Base-by-base conservation (phyloP, 176 grass and related monocot genomes). In the Sorghum bicolor region DNA sequence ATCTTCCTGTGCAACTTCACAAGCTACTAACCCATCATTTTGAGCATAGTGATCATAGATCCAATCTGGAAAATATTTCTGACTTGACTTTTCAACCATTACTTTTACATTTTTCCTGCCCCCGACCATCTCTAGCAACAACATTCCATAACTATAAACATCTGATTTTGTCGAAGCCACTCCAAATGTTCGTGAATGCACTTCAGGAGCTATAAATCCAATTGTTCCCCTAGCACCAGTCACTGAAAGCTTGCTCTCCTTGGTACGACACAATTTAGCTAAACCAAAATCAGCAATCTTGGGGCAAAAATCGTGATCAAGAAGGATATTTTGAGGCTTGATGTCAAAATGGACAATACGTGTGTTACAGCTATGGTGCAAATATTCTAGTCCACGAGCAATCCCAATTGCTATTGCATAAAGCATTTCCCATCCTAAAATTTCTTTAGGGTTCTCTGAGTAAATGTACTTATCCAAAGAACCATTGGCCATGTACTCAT, bases 401-500 rank as follows among this genome's bases (percentile, higher is more conserved):
- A 53, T 53, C 17, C 48, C 48, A 53, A 53, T 0, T 20, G 48
- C 48, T 53, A 53, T 53, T 20, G 48, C 0, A 53, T 20, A 53
- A 1, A 53, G 48, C 17, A 0, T 53, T 2, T 53, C 14, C 48
- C 48, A 53, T 5, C 48, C 48, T 53, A 53, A 53, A 53, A 5
- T 2, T 53, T 2, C 0, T 20, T 53, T 53, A 1, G 48, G 48
- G 0, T 53, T 8, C 48, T 53, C 48, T 0, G 48, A 53, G 17
- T 53, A 53, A 1, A 53, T 53, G 15, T 53, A 53, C 17, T 88
- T 90, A 1, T 88, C 93, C 25, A 92, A 4, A 6, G 90, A 94
- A 40, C 93, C 90, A 83, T 83, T 92, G 8, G 79, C 9, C 85
- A 94, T 92, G 25, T 87, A 94, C 53, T 94, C 90, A 14, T 94